Conservation (phyloP, 768 basidiomycete species). For the Megacollybia marginata region DNA sequence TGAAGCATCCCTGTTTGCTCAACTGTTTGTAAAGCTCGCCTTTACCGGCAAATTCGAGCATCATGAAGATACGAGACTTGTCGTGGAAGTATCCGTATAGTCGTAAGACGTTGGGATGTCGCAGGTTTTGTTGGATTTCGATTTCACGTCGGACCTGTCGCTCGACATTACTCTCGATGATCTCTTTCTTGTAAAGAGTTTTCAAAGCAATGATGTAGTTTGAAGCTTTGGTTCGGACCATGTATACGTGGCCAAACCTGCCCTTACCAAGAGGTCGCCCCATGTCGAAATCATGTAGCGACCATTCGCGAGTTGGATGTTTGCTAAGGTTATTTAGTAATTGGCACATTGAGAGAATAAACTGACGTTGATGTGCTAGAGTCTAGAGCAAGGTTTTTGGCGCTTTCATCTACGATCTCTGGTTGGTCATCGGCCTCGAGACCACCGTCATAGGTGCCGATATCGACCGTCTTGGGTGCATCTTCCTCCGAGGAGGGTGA, state of each 20-base stretch:
- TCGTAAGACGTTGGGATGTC: constrained; percentile 91
- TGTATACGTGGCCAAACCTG: constrained; percentile 98
- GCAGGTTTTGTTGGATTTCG: constrained; percentile 93
- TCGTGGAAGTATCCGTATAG: constrained; percentile 99
- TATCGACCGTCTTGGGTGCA: constrained; percentile 39
- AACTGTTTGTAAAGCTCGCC: constrained; percentile 98
- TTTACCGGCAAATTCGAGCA: constrained; percentile 96
- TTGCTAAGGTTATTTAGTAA: constrained; percentile 27
- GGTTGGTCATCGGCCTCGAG: constrained; percentile 84
- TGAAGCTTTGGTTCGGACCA: constrained; percentile 89
- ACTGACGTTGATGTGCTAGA: constrained; percentile 65
- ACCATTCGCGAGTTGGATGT: constrained; percentile 79
- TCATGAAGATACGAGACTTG: constrained; percentile 93
- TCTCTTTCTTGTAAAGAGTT: constrained; percentile 94
- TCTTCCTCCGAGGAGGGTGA: constrained; percentile 1
- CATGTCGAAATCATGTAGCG: constrained; percentile 82
- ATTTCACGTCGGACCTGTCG: constrained; percentile 97
- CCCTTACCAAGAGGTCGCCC: constrained; percentile 95
- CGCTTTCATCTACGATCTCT: constrained; percentile 71
- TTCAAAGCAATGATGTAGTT: constrained; percentile 95
- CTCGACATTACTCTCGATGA: constrained; percentile 86
- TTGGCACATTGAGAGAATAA: neutral
- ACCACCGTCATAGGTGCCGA: constrained; percentile 91
- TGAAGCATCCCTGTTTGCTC: constrained; percentile 77
- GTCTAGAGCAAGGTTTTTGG: constrained; percentile 75